A percentile compares a stretch with the other conserved stretches of the same genome.
These are phyloP conservation scores for Conticribra weissflogii DNA, from an alignment of 108 stramenopile species.

Conservation along the genomic window DNA sequence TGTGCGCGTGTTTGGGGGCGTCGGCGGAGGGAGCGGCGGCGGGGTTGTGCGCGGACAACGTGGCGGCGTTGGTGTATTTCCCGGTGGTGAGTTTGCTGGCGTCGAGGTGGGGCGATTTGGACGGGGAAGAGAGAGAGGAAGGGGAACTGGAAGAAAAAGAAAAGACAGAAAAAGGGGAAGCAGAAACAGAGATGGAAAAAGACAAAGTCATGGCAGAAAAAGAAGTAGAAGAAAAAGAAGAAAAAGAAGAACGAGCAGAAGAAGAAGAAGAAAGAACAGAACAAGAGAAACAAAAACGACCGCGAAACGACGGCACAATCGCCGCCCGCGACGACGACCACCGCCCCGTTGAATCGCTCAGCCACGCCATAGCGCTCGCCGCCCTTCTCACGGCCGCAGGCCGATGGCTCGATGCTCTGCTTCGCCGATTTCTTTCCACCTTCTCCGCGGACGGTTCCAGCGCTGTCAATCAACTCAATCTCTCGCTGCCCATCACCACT, in stretches of 20 bases:
- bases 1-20: slow-evolving; percentile 56
- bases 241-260: slow-evolving; percentile 22
- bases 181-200: not conserved
- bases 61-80: slow-evolving; percentile 82
- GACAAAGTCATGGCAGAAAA: not conserved
- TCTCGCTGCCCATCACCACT: slow-evolving; percentile 67
- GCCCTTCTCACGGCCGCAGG: slow-evolving; percentile 39
- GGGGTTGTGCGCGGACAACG: slow-evolving; percentile 72
- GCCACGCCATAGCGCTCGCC: slow-evolving; percentile 55
- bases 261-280: not conserved
- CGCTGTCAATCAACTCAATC: slow-evolving; percentile 32
- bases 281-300: not conserved
- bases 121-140: slow-evolving; percentile 16
- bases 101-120: slow-evolving; percentile 54
- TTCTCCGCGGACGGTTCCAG: slow-evolving; percentile 53
- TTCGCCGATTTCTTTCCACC: slow-evolving; percentile 14
- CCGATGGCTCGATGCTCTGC: slow-evolving; percentile 27
- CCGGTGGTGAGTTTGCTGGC: slow-evolving; percentile 66
- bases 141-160: not conserved
- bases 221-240: not conserved
- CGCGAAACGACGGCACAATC: too few species aligned
- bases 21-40: slow-evolving; percentile 75
- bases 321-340: too few species aligned
- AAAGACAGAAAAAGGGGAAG: not conserved
- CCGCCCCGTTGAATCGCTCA: slow-evolving; percentile 39